A percentile compares a stretch with the other conserved stretches of the same genome.
These are phyloP conservation scores for Quercus robur DNA, from an alignment of 306 rosid species.

Conservation along the genomic window DNA sequence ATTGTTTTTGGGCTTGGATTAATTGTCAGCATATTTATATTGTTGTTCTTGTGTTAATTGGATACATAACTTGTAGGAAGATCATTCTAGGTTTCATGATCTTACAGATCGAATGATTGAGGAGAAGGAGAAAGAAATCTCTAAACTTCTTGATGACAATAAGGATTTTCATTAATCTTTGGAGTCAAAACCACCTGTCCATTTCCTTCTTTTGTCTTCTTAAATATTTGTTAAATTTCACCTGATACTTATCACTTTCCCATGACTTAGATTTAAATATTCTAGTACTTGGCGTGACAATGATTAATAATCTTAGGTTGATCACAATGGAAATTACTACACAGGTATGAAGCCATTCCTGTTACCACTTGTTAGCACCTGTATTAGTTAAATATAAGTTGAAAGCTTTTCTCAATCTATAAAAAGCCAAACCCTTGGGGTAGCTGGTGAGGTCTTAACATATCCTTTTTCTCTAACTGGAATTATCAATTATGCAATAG, in stretches of 20 bases:
- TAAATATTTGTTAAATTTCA: slow-evolving; percentile 10
- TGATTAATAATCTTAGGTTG: too few species aligned
- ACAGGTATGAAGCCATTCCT: too few species aligned
- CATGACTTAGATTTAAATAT: too few species aligned
- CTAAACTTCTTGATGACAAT: slow-evolving; percentile 75
- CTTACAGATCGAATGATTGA: slow-evolving; percentile 87
- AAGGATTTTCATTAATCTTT: slow-evolving; percentile 68
- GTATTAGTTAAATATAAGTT: too few species aligned
- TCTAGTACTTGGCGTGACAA: too few species aligned
- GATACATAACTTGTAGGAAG: slow-evolving; percentile 56
- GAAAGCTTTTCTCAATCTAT: neutral
- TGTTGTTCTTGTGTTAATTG: slow-evolving; percentile 22
- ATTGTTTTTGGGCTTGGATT: slow-evolving; percentile 13
- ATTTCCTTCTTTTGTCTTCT: slow-evolving; percentile 21
- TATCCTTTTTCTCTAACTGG: slow-evolving; percentile 27
- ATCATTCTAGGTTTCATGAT: slow-evolving; percentile 80
- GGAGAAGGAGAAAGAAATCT: slow-evolving; percentile 86
- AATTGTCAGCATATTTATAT: neutral
- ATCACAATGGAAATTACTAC: too few species aligned
- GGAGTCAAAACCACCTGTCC: slow-evolving; percentile 65
- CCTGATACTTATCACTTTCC: too few species aligned
- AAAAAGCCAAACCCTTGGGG: slow-evolving; percentile 13
- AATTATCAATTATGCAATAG: slow-evolving; percentile 55
- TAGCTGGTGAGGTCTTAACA: slow-evolving; percentile 13
- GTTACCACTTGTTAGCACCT: too few species aligned